phyloP scores from a whole-genome alignment of 768 basidiomycete genomes.

The Trametes elegans region DNA sequence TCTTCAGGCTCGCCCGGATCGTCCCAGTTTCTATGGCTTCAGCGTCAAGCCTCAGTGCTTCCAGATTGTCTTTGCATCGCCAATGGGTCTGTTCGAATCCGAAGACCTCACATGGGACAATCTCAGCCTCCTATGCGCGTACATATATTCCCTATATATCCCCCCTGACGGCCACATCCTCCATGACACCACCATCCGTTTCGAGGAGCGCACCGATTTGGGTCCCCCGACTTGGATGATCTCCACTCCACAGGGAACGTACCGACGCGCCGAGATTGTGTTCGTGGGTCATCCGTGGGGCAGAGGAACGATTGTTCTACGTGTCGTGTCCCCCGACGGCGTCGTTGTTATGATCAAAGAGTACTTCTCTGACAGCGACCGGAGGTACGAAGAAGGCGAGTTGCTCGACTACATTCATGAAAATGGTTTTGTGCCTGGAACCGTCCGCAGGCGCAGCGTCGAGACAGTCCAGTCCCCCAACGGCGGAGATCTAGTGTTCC shows the following conservation, averaged over 20 bases:
- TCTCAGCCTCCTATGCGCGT: not conserved
- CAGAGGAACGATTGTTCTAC: not conserved
- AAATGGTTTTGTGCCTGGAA: not conserved
- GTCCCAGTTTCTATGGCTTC: not conserved
- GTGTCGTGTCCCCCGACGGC: not conserved
- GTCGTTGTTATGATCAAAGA: not conserved
- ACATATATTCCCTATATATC: slow-evolving; percentile 2
- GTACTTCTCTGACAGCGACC: too few species aligned
- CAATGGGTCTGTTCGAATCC: not conserved
- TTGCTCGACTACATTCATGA: slow-evolving; percentile 1
- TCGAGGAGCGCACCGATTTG: not conserved
- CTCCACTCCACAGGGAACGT: not conserved
- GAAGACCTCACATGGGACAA: not conserved
- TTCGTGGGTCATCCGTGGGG: not conserved
- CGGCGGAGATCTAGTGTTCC: not conserved
- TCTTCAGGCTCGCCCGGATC: slow-evolving; percentile 4
- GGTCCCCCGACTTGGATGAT: not conserved
- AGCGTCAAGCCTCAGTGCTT: not conserved
- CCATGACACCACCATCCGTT: not conserved
- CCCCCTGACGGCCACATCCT: slow-evolving; percentile 5
- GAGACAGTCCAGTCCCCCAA: not conserved
- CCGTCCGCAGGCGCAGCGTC: not conserved
- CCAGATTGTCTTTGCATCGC: slow-evolving; percentile 5
- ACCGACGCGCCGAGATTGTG: not conserved
- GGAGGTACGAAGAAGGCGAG: not conserved